phyloP scores from a whole-genome alignment of 1,284 basidiomycete species.

The Phylloporus sp. region DNA sequence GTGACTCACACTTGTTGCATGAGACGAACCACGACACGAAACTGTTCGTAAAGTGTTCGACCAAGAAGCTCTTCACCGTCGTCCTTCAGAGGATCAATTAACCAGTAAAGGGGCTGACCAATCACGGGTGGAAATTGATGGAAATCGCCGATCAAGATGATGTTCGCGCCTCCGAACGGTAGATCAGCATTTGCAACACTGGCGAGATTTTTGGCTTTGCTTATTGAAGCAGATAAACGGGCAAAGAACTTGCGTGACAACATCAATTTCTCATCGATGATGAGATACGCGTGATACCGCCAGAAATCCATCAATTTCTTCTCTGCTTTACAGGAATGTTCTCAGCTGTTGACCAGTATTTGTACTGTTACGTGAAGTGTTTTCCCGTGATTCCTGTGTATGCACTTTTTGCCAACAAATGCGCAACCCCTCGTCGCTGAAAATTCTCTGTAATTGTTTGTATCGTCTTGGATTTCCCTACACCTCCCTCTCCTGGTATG shows the following conservation, averaged over 20 bases:
- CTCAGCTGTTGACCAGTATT: not conserved
- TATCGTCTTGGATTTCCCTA: slow-evolving; percentile 47
- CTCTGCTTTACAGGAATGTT: not conserved
- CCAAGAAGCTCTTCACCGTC: slow-evolving; percentile 26
- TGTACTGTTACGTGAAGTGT: slow-evolving; percentile 32
- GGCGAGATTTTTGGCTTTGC: not conserved
- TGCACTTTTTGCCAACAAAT: slow-evolving; percentile 39
- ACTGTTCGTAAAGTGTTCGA: slow-evolving; percentile 31
- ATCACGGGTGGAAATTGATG: not conserved
- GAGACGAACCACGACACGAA: not conserved
- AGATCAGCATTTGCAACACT: not conserved
- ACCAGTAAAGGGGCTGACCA: not conserved
- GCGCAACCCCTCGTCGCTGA: not conserved
- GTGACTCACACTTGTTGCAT: not conserved
- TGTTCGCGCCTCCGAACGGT: not conserved
- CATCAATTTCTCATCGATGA: slow-evolving; percentile 10
- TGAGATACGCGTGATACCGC: not conserved
- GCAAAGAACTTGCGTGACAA: slow-evolving; percentile 6
- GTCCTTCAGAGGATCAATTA: not conserved
- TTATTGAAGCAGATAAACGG: not conserved
- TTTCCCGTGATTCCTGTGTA: slow-evolving; percentile 45
- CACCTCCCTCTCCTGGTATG: slow-evolving; percentile 46
- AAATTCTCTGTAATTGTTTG: slow-evolving; percentile 43
- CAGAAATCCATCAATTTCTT: slow-evolving; percentile 2
- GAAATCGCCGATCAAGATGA: not conserved